Base-by-base conservation (phyloP, 2,329 filamentous ascomycete genomes). In the Fusarium poae region DNA sequence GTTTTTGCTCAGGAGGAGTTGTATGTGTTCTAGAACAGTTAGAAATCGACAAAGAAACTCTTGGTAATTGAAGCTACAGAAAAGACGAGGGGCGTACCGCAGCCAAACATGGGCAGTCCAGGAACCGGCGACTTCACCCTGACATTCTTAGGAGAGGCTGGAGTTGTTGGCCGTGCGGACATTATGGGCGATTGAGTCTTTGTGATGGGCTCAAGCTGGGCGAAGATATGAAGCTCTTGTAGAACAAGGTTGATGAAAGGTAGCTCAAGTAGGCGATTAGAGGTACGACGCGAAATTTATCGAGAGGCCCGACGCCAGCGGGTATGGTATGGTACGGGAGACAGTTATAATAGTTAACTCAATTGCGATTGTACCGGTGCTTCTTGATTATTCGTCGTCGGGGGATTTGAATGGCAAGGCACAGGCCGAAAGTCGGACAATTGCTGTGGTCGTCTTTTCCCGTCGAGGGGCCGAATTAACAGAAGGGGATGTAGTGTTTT, bases 21-120 rank as follows among this genome's bases (percentile, higher is more conserved):
- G 89, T 49, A 92, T 85, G 78, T 94, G 92, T 77, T 92, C 92
- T 94, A 74, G 15, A 34, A 13, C 37, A 44, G 72, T 81, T 67
- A 82, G 79, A 68, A 59, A 51, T 40, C 5, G 43, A 42, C 46
- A 49, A 35, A 29, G n/a, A 39, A 27, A 34, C 29, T 25, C 30
- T 23, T 46, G 53, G 57, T 32, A 49, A 59, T 32, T 35, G 16
- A n/a, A 50, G 37, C 29, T 29, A 48, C 27, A 39, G 18, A 62
- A 30, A n/a, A 37, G 55, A 29, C 61, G 51, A 55, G 54, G 37
- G 50, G 77, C 87, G 74, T 81, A 90, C 88, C 87, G 78, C 88
- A 91, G 62, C 88, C 88, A 72, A 86, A 91, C 72, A 89, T 80
- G 44, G 89, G 88, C 55, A 83, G 83, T 20, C 88, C 88, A 16